Base-by-base conservation (phyloP, 257 asterid genomes). In the Solanum chiquidenum region DNA sequence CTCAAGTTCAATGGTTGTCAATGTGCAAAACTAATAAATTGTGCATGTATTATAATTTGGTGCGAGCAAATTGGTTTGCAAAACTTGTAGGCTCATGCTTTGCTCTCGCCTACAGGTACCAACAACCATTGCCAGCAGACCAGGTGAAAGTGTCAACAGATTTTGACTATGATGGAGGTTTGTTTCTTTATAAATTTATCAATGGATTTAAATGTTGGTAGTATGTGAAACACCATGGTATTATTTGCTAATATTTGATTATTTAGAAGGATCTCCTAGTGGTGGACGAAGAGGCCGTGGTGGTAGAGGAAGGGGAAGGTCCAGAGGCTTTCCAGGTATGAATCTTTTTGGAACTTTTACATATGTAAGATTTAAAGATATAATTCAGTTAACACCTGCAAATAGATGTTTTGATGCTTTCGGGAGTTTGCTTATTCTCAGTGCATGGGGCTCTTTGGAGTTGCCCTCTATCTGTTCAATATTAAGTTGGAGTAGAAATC, bases 101-200 rank as follows among this genome's bases (percentile, higher is more conserved):
- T 46, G 55, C 58, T 87, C 20, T 85, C 20, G 49, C 76, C 77
- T 90, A 90, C 84, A 97, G 99, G 90, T 97, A 97, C 89, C 99
- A 97, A 90, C 93, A 93, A 84, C 98, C 99, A 33, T 88, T 97
- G 75, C 98, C 98, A 86, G 97, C 96, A 88, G 99, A 97, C 91
- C 99, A 91, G 88, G 99, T 97, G 90, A 95, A 92, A 91, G 95
- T 94, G 87, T 87, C 90, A 23, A 87, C 92, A 5, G 99, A 97
- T 86, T 90, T 87, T 5, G 98, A 97, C 7, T 95, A 93, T 89
- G 98, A 95, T 86, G 98, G 98, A 93, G 98, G 98, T 94, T 80
- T 86, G 29, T 89, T 46, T 7, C 85, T 77, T 68, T 87, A 74
- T 80, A 64, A 75, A 29, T 83, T 68, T 87, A 74, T 80, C 40